Evolutionary conservation across 768 basidiomycete species (phyloP).

Genomic region (Tricholoma saponaceum): DNA sequence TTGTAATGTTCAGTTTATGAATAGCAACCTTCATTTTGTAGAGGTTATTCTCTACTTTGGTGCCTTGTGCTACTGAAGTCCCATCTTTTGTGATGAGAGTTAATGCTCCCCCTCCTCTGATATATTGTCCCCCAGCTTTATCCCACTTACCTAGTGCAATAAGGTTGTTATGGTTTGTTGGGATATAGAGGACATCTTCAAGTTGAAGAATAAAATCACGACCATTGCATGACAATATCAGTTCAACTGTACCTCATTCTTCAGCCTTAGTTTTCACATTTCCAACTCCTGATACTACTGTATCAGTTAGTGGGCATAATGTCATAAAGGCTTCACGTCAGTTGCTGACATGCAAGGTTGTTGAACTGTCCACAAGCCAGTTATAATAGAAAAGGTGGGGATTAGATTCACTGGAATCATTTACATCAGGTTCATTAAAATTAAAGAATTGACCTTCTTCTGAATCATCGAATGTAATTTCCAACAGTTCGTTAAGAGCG

Average conservation of each 20-base stretch:
- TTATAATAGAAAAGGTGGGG: slow-evolving; percentile 1
- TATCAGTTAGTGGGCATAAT: not conserved
- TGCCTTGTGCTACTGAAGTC: not conserved
- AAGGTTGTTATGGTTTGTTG: slow-evolving; percentile 1
- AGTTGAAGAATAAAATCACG: not conserved
- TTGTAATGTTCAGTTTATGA: not conserved
- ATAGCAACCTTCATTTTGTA: slow-evolving; percentile 1
- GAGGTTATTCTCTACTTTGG: not conserved
- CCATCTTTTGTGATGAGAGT: slow-evolving; percentile 1
- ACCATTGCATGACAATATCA: not conserved
- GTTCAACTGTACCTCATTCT: slow-evolving; percentile 1
- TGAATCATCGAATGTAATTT: not conserved
- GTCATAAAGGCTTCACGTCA: not conserved
- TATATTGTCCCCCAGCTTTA: not conserved
- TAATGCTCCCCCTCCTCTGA: not conserved
- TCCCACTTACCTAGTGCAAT: slow-evolving; percentile 4
- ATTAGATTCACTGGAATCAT: not conserved
- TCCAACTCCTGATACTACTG: not conserved
- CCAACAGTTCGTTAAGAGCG: not conserved
- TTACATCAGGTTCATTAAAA: not conserved
- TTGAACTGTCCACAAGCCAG: slow-evolving; percentile 7
- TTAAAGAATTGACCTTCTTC: not conserved
- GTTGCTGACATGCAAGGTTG: slow-evolving; percentile 7
- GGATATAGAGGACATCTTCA: not conserved
- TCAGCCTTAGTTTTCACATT: not conserved